A percentile compares a stretch with the other conserved stretches of the same genome.
These are phyloP conservation scores for Pseudogymnoascus sp. DNA, from an alignment of 2,329 filamentous ascomycete species.

Conservation along the genomic window DNA sequence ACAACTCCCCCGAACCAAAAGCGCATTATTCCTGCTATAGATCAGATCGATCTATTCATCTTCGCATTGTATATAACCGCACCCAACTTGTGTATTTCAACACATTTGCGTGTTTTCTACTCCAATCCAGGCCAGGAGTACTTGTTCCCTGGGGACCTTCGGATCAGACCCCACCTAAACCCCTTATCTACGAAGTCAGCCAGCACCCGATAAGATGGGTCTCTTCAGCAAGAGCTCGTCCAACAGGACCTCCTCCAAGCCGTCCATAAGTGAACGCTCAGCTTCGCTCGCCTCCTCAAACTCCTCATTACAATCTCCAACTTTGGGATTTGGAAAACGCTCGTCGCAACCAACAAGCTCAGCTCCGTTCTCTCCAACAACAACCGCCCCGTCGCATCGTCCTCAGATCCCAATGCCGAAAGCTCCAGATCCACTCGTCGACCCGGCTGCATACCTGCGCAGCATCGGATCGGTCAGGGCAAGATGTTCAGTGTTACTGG, in stretches of 20 bases:
- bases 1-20: neutral
- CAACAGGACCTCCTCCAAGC: slow-evolving; percentile 7
- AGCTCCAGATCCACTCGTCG: slow-evolving; percentile 76
- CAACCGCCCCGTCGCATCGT: slow-evolving; percentile 35
- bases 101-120: neutral
- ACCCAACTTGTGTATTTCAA: neutral
- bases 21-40: neutral
- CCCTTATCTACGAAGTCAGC: neutral
- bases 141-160: neutral
- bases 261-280: neutral
- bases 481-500: slow-evolving; percentile 49
- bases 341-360: neutral
- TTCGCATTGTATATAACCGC: neutral
- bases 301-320: slow-evolving; percentile 4
- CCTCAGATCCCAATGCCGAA: slow-evolving; percentile 74
- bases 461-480: slow-evolving; percentile 86
- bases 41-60: neutral
- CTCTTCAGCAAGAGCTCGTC: slow-evolving; percentile 8
- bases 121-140: neutral
- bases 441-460: slow-evolving; percentile 83
- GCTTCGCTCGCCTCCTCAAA: neutral
- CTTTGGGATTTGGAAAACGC: slow-evolving; percentile 7
- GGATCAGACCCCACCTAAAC: neutral
- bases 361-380: slow-evolving; percentile 8
- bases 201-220: slow-evolving; percentile 9